phyloP scores from a whole-genome alignment of 2,329 filamentous ascomycete genomes.

The Thielaviopsis punctulata region DNA sequence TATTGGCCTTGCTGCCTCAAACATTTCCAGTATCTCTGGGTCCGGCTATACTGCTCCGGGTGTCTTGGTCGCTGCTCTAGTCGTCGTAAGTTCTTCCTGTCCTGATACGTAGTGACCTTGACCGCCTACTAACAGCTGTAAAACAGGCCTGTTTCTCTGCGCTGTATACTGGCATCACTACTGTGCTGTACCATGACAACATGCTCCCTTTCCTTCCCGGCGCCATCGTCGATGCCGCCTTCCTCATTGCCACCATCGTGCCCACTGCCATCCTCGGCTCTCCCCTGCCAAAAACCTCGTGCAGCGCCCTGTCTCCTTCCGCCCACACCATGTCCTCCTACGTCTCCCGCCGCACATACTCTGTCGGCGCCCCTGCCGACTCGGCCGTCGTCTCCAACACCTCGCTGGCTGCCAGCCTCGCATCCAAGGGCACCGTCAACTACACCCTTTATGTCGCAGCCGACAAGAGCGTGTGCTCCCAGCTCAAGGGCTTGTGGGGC shows the following conservation, averaged over 20 bases:
- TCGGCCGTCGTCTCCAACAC: background rate
- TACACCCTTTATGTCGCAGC: slow-evolving; percentile 33
- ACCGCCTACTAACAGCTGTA: slow-evolving; percentile 8
- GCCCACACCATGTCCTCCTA: slow-evolving; percentile 18
- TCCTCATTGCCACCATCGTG: slow-evolving; percentile 63
- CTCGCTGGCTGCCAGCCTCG: background rate
- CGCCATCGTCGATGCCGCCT: slow-evolving; percentile 44
- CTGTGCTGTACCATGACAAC: slow-evolving; percentile 65
- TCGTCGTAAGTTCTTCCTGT: slow-evolving; percentile 44
- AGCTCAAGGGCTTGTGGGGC: slow-evolving; percentile 80
- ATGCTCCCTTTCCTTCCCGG: slow-evolving; percentile 59
- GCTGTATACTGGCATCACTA: slow-evolving; percentile 63
- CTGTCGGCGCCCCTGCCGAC: background rate
- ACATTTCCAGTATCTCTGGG: slow-evolving; percentile 58
- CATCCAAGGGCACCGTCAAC: slow-evolving; percentile 15
- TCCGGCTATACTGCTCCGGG: slow-evolving; percentile 48
- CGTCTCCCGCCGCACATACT: background rate
- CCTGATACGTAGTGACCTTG: background rate
- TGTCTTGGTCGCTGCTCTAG: slow-evolving; percentile 61
- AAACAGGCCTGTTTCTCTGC: slow-evolving; percentile 57
- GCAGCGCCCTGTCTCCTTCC: slow-evolving; percentile 30
- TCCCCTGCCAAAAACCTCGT: slow-evolving; percentile 64
- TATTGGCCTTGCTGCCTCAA: slow-evolving; percentile 67
- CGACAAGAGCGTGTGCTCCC: slow-evolving; percentile 51
- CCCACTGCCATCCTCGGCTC: slow-evolving; percentile 63